Conservation (phyloP, 169 alveolate species). For the Theileria sp. region DNA sequence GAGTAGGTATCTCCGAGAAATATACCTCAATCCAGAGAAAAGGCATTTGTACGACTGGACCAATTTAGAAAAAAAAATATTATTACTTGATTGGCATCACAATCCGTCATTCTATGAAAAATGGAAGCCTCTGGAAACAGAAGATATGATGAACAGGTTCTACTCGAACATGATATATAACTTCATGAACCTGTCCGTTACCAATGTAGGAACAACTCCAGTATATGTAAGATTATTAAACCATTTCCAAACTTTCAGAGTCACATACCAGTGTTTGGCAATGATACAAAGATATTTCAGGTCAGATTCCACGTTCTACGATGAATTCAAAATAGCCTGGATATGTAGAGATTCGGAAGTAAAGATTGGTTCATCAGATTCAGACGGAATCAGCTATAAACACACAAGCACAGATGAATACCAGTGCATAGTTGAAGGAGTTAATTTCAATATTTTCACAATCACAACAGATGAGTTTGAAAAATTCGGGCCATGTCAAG, state of each 20-base stretch:
- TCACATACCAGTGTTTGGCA: constrained; percentile 41
- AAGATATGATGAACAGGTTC: constrained; percentile 54
- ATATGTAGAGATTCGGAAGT: constrained; percentile 45
- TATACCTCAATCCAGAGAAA: constrained; percentile 47
- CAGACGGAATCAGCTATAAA: not conserved
- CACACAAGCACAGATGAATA: constrained; percentile 24
- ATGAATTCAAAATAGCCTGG: constrained; percentile 36
- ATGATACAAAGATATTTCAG: constrained; percentile 39
- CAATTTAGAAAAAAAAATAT: constrained; percentile 49
- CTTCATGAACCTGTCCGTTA: constrained; percentile 59
- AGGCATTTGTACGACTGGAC: constrained; percentile 65
- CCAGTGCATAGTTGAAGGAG: constrained; percentile 62
- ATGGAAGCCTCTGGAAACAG: constrained; percentile 61
- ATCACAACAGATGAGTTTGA: constrained; percentile 32
- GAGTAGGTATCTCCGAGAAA: constrained; percentile 50
- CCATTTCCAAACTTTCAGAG: constrained; percentile 41
- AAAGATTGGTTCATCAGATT: not conserved
- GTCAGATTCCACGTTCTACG: constrained; percentile 33
- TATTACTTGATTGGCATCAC: constrained; percentile 64
- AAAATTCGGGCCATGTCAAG: constrained; percentile 27
- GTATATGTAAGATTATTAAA: constrained; percentile 32
- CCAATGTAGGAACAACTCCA: constrained; percentile 56
- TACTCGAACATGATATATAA: constrained; percentile 52
- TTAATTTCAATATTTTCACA: constrained; percentile 34
- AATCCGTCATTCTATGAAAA: constrained; percentile 43